These are phyloP conservation scores for Entoloma clypeatum DNA, from an alignment of 1,284 basidiomycete species.

Conservation along the genomic window DNA sequence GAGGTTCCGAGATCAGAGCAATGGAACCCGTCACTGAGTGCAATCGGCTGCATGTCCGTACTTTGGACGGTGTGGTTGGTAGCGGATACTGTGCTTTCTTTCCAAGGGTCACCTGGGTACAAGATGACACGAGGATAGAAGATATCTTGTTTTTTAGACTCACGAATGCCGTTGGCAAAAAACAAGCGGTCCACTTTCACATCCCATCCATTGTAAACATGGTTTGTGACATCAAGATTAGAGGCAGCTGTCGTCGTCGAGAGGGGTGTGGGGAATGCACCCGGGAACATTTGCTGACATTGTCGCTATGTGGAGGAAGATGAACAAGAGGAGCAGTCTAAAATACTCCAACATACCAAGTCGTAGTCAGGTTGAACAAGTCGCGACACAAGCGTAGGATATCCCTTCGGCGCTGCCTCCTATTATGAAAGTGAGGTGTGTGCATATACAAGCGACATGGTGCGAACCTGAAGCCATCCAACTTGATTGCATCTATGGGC, in stretches of 20 bases:
- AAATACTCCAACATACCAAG: conserved; percentile 38
- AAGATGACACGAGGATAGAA: conserved; percentile 10
- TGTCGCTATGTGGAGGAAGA: conserved; percentile 42
- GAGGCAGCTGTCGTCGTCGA: conserved; percentile 40
- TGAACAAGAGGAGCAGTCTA: not conserved
- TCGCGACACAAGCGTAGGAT: conserved; percentile 55
- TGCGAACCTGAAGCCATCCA: conserved; percentile 52
- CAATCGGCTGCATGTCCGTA: conserved; percentile 52
- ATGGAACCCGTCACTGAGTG: conserved; percentile 60
- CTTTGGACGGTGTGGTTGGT: conserved; percentile 44
- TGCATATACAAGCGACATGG: not conserved
- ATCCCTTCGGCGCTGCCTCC: conserved; percentile 49
- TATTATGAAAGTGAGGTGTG: conserved; percentile 14
- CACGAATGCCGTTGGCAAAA: conserved; percentile 66
- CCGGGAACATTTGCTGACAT: conserved; percentile 57
- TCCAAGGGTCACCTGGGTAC: conserved; percentile 65
- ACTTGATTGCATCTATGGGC: conserved; percentile 60
- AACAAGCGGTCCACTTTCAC: conserved; percentile 55
- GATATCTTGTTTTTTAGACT: conserved; percentile 22
- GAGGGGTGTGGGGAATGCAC: conserved; percentile 45
- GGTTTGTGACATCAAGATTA: conserved; percentile 43
- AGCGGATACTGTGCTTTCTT: conserved; percentile 63
- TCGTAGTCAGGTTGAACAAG: conserved; percentile 57
- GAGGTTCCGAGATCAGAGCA: conserved; percentile 52
- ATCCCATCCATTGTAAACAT: conserved; percentile 58